Evolutionary conservation across 148 eudicot genomes (phyloP), one percentile per base, ranked within the genome.

Genomic region (Heliosperma pusillum): DNA sequence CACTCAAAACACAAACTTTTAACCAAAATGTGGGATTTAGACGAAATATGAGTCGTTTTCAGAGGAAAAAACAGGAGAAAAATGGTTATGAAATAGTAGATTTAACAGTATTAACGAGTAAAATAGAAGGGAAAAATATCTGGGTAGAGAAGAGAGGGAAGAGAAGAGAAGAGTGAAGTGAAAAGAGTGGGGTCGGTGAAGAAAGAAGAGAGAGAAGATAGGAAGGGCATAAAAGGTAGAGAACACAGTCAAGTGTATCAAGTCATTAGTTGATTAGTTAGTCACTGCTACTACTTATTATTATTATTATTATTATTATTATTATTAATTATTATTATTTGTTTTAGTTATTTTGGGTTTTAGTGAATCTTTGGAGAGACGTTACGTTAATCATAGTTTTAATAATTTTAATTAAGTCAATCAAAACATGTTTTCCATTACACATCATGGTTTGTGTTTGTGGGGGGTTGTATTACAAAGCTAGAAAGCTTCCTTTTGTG

Each of bases 301-400:
- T 10, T 47, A 47, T 10, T 45, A 45, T 9, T 45, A 45, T n/a
- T n/a, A n/a, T n/a, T n/a, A n/a, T n/a, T n/a, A n/a, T n/a, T n/a
- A n/a, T n/a, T n/a, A n/a, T n/a, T n/a, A n/a, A n/a, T n/a, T n/a
- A n/a, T n/a, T n/a, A n/a, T n/a, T n/a, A 60, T 20, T 67, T 40
- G 52, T n/a, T 33, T 73, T 52, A 50, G 83, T 80, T n/a, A n/a
- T n/a, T n/a, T 79, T 82, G 86, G 87, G 87, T 80, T 81, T 78
- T 77, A 81, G 84, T 86, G 86, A 79, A 83, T 71, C 87, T 80
- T 86, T 85, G 88, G 87, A 83, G 45, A 80, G 83, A 83, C 91
- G 88, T 88, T 89, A 86, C 85, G 88, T 77, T 82, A 76, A 78
- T 79, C 65, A 82, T 44, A 76, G 45, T 73, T 74, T 63, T 66